Evolutionary conservation across 805 yeast species (phyloP), one percentile per base, ranked within the genome.

Genomic region (Lipomyces kockii): DNA sequence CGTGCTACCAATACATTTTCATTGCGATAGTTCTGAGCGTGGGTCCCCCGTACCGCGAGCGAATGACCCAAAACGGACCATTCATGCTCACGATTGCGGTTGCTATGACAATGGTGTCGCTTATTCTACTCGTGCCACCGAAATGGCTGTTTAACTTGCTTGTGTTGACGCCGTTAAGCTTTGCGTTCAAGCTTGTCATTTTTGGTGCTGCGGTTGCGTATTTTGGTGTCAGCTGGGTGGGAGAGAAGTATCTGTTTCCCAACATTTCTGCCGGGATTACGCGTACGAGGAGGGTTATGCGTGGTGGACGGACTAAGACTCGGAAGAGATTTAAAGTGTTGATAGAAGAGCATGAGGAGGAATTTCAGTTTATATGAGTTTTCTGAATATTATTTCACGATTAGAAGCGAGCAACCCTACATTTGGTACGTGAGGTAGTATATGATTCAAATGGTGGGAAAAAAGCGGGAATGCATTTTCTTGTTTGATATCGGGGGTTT

Each of bases 11-110:
- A 80, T 95, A 95, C 78, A 89, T 96, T 60, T 80, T 92, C 65
- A 84, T 87, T 63, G 97, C 98, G 0, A 79, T 91, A 37, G 86
- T 92, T n/a, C 81, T 95, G 67, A 90, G 97, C 22, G 90, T 86
- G 12, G 99, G 99, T 0, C 93, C 95, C 8, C 99, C 99, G 25
- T 95, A 92, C 78, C 83, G 99, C 65, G 89, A 91, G 75, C 88
- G 93, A 1, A 85, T 89, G 72, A 77, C 80, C 34, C 82, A 86
- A 69, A 95, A 81, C 71, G 34, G 61, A 11, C 97, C 97, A 6
- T 94, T 92, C 76, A 80, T 95, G 61, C 53, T 81, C 1, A 91
- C 92, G 61, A 81, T 90, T 54, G 70, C 80, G 0, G 67, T 80
- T 0, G 85, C 96, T 0, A 64, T 84, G 0, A 60, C 81, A 4